Percentiles rank a stretch among this genome's conserved stretches.
Conservation (phyloP, 2,329 filamentous ascomycete genomes). For the Diaporthe vaccinii region DNA sequence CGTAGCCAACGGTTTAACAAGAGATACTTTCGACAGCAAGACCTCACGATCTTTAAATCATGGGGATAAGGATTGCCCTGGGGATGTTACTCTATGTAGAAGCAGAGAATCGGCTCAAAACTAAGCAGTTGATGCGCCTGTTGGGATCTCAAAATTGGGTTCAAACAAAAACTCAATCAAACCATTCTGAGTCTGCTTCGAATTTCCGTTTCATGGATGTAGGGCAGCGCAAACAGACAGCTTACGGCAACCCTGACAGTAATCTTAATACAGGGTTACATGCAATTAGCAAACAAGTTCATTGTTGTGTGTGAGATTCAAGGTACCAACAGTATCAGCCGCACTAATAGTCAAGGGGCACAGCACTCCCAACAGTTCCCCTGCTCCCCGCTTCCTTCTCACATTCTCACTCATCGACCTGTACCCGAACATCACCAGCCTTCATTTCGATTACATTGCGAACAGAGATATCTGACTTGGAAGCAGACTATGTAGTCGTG, state of each 20-base stretch:
- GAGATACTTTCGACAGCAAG: not conserved
- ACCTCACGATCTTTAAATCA: too few species aligned
- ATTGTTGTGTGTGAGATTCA: not conserved
- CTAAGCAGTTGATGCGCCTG: too few species aligned
- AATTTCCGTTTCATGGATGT: not conserved
- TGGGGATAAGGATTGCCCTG: too few species aligned
- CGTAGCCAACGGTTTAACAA: not conserved
- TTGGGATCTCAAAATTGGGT: too few species aligned
- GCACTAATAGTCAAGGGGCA: not conserved
- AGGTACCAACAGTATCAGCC: not conserved
- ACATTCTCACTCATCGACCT: not conserved
- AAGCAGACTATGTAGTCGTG: slow-evolving; percentile 47
- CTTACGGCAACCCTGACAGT: not conserved
- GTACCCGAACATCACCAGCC: not conserved
- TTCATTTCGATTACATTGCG: not conserved
- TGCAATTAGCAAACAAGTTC: not conserved
- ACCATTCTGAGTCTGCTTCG: not conserved
- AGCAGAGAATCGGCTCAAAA: too few species aligned
- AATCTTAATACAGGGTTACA: not conserved
- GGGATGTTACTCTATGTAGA: too few species aligned
- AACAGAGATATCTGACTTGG: slow-evolving; percentile 40
- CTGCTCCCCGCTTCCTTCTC: not conserved
- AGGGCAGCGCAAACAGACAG: not conserved
- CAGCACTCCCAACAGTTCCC: not conserved
- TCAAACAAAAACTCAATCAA: too few species aligned